Evolutionary conservation across 2,329 filamentous ascomycete genomes (phyloP).

Genomic region (Phymatotrichopsis omnivora): DNA sequence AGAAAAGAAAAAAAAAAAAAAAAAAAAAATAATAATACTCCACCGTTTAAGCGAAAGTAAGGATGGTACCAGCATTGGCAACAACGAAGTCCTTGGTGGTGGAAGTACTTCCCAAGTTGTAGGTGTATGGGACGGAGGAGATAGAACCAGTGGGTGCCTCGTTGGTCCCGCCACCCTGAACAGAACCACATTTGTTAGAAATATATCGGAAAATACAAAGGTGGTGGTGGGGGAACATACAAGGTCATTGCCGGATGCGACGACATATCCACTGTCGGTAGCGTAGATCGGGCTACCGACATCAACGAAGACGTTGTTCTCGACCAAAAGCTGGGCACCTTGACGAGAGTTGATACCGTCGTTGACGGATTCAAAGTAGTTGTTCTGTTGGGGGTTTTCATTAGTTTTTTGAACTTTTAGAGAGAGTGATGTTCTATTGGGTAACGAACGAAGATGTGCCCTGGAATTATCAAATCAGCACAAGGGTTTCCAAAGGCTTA

Average conservation of each 20-base stretch:
- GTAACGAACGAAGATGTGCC: slow-evolving; percentile 18
- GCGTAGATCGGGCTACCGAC: slow-evolving; percentile 38
- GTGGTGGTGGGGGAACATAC: too few species aligned
- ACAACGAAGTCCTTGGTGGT: slow-evolving; percentile 9
- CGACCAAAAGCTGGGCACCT: slow-evolving; percentile 49
- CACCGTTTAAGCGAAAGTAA: slow-evolving; percentile 10
- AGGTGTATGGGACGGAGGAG: slow-evolving; percentile 45
- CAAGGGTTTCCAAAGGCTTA: too few species aligned
- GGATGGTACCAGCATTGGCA: slow-evolving; percentile 11
- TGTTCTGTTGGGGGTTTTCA: too few species aligned
- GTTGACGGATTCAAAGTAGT: slow-evolving; percentile 39
- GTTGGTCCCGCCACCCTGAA: slow-evolving; percentile 41
- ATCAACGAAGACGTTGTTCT: slow-evolving; percentile 45
- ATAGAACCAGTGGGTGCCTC: slow-evolving; percentile 43
- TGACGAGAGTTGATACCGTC: slow-evolving; percentile 49
- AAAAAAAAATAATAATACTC: too few species aligned
- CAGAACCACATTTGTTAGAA: too few species aligned
- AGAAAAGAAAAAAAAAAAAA: too few species aligned
- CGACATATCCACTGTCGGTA: slow-evolving; percentile 39
- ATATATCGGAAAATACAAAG: too few species aligned
- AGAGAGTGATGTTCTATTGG: too few species aligned
- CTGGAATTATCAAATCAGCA: too few species aligned
- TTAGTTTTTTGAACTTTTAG: too few species aligned
- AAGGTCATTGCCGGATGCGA: slow-evolving; percentile 41
- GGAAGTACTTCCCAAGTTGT: slow-evolving; percentile 30